Percentiles rank a stretch among this genome's conserved stretches.
phyloP scores from a whole-genome alignment of 352 stramenopile species.

The Globisporangium solare region DNA sequence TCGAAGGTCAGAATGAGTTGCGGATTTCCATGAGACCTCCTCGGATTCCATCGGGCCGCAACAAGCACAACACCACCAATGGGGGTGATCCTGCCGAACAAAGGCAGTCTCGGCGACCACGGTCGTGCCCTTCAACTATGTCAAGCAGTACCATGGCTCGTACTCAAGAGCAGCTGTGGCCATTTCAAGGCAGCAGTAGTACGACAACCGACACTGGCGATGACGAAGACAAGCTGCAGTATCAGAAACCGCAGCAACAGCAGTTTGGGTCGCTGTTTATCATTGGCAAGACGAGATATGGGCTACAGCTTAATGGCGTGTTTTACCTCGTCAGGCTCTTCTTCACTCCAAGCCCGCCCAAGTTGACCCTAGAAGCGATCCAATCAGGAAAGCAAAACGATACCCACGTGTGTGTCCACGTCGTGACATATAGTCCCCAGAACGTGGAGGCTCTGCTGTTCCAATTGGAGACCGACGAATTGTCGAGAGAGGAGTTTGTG shows the following conservation, averaged over 20 bases:
- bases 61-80: not conserved
- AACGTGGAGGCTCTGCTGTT: conserved; percentile 21
- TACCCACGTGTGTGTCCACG: not conserved
- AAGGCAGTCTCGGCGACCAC: conserved; percentile 3
- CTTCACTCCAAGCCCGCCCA: not conserved
- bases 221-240: not conserved
- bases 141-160: conserved; percentile 20
- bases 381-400: not conserved
- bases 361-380: not conserved
- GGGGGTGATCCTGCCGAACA: not conserved
- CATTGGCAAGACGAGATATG: not conserved
- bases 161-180: not conserved
- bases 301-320: not conserved
- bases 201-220: not conserved
- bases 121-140: conserved; percentile 52
- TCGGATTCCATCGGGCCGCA: not conserved
- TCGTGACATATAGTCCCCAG: conserved; percentile 5
- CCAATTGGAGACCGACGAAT: conserved; percentile 16
- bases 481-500: conserved; percentile 15
- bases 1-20: conserved; percentile 21
- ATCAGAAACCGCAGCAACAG: not conserved
- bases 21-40: conserved; percentile 20
- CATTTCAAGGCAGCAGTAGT: not conserved
- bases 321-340: conserved; percentile 8
- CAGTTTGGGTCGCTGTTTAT: conserved; percentile 13